Percentiles rank a stretch among this genome's conserved stretches.
Conservation (phyloP, 2,329 filamentous ascomycete genomes). For the Colletotrichum tamarilloi region DNA sequence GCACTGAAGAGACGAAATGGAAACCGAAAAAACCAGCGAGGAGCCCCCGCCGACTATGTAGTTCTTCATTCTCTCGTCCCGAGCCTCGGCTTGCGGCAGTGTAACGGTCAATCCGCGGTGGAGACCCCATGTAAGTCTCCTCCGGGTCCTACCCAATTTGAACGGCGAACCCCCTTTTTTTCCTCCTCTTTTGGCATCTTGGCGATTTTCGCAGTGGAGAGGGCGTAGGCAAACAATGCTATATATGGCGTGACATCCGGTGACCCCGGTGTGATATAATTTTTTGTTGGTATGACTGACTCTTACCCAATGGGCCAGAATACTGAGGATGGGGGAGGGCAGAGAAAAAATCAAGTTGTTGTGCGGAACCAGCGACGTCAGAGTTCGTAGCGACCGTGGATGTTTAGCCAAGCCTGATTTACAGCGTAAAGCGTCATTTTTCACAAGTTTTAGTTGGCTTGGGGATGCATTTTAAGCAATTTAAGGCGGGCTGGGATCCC, state of each 20-base stretch:
- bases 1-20: background rate
- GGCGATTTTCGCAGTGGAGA: background rate
- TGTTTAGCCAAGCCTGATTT: background rate
- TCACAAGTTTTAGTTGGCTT: background rate
- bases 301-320: background rate
- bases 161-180: background rate
- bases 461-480: background rate
- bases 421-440: background rate
- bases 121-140: background rate
- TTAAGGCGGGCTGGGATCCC: background rate
- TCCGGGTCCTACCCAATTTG: background rate
- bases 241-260: background rate
- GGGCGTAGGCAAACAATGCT: background rate
- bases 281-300: background rate
- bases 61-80: background rate
- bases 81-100: background rate
- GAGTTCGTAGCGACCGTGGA: background rate
- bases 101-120: background rate
- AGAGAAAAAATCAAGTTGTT: background rate
- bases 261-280: background rate
- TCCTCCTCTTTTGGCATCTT: background rate
- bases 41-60: constrained; percentile 33
- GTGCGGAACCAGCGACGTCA: no score
- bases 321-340: background rate
- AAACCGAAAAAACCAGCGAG: background rate